Evolutionary conservation across 345 rosid species (phyloP).

Genomic region (Gossypium bickii): DNA sequence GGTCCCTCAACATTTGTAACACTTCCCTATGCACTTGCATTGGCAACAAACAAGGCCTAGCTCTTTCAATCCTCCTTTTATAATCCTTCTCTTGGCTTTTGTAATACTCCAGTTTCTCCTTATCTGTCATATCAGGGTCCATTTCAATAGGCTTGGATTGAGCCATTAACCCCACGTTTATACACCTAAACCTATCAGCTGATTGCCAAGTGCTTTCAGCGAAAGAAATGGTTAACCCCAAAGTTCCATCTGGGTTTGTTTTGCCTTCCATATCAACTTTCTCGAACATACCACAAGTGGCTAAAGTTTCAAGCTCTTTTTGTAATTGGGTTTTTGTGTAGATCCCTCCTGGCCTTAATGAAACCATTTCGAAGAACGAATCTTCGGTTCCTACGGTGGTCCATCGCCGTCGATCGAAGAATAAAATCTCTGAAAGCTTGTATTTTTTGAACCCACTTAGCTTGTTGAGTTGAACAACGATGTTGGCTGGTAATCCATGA

Average conservation of each 20-base stretch:
- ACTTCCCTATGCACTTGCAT: conserved; percentile 53
- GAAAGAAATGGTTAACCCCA: conserved; percentile 31
- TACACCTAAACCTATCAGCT: conserved; percentile 57
- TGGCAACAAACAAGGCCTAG: conserved; percentile 80
- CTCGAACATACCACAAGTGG: conserved; percentile 98
- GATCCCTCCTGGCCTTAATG: conserved; percentile 71
- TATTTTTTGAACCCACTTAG: conserved; percentile 85
- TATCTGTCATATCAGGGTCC: conserved; percentile 95
- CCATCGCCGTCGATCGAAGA: conserved; percentile 60
- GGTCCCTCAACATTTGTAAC: conserved; percentile 63
- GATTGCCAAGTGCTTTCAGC: neutral
- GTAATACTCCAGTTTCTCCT: conserved; percentile 86
- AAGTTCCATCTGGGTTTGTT: conserved; percentile 77
- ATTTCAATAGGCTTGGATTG: conserved; percentile 83
- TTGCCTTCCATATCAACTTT: conserved; percentile 86
- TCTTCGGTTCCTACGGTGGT: conserved; percentile 75
- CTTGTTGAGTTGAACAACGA: conserved; percentile 68
- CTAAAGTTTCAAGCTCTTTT: conserved; percentile 85
- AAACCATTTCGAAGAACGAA: conserved; percentile 96
- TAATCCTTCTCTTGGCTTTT: conserved; percentile 85
- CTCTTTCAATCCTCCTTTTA: conserved; percentile 69
- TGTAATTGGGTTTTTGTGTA: conserved; percentile 78
- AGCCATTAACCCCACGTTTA: conserved; percentile 80
- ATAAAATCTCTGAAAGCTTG: conserved; percentile 73
- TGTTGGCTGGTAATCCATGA: conserved; percentile 88